Evolutionary conservation across 768 basidiomycete species (phyloP).

Genomic region (Daedaleopsis nitida): DNA sequence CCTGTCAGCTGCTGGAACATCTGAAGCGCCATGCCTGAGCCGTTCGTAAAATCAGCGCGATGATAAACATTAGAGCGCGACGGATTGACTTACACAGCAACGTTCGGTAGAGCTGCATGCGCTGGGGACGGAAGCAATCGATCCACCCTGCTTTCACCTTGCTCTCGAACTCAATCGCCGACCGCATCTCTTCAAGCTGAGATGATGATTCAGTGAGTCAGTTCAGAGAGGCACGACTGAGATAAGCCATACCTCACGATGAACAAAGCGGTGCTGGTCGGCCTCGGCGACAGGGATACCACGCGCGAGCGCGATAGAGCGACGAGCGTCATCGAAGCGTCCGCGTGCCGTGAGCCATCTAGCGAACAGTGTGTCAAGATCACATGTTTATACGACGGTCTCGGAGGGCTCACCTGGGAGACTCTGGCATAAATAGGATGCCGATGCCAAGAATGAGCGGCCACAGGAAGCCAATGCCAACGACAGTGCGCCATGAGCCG

Average conservation of each 20-base stretch:
- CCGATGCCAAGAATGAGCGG: conserved; percentile 61
- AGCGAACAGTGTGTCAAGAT: not conserved
- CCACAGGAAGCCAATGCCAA: conserved; percentile 65
- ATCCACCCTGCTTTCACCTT: conserved; percentile 55
- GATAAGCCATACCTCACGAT: conserved; percentile 38
- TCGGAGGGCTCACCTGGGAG: conserved; percentile 42
- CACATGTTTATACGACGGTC: not conserved
- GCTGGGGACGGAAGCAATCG: conserved; percentile 60
- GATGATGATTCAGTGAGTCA: not conserved
- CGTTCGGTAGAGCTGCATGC: conserved; percentile 67
- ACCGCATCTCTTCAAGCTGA: conserved; percentile 50
- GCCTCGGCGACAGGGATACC: conserved; percentile 47
- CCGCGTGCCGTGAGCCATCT: conserved; percentile 60
- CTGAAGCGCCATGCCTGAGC: conserved; percentile 59
- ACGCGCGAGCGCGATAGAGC: conserved; percentile 48
- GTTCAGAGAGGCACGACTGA: not conserved
- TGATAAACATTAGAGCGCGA: not conserved
- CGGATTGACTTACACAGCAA: conserved; percentile 40
- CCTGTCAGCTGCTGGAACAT: conserved; percentile 73
- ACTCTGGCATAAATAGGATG: conserved; percentile 72
- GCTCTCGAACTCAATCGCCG: conserved; percentile 52
- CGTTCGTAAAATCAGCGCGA: conserved; percentile 2
- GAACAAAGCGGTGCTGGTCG: conserved; percentile 42
- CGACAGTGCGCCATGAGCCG: conserved; percentile 62
- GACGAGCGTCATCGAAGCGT: conserved; percentile 49